Evolutionary conservation across 768 basidiomycete species (phyloP).

Genomic region (Amanita pseudoporphyria): DNA sequence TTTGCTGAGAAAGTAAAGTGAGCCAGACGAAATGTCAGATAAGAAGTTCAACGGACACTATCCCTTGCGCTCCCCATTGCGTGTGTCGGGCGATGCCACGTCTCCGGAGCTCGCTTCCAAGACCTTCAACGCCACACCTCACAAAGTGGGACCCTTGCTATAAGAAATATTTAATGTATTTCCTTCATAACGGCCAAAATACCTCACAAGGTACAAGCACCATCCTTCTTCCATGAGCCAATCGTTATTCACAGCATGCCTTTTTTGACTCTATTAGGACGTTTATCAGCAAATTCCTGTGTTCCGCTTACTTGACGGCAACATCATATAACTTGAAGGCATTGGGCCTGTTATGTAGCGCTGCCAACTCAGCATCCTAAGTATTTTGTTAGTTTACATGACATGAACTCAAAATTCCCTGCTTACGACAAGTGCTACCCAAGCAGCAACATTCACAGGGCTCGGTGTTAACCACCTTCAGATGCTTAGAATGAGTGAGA

Average conservation of each 20-base stretch:
- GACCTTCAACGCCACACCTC: slow-evolving; percentile 51
- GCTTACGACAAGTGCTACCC: slow-evolving; percentile 59
- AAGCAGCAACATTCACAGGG: slow-evolving; percentile 58
- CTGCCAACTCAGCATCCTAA: slow-evolving; percentile 65
- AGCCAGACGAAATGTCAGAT: background rate
- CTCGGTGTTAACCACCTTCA: slow-evolving; percentile 61
- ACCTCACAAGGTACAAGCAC: slow-evolving; percentile 48
- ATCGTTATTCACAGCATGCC: slow-evolving; percentile 54
- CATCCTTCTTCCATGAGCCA: slow-evolving; percentile 70
- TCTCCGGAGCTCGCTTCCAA: slow-evolving; percentile 59
- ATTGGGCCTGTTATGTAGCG: slow-evolving; percentile 42
- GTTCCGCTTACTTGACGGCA: slow-evolving; percentile 45
- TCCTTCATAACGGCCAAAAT: background rate
- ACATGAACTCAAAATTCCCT: background rate
- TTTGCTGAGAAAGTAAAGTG: slow-evolving; percentile 23
- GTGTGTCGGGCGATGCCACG: slow-evolving; percentile 56
- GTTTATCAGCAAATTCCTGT: background rate
- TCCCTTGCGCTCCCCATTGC: slow-evolving; percentile 67
- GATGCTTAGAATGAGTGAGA: background rate
- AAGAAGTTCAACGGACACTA: slow-evolving; percentile 38
- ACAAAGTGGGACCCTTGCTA: slow-evolving; percentile 68
- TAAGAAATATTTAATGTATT: slow-evolving; percentile 5
- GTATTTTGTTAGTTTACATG: background rate
- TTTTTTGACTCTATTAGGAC: slow-evolving; percentile 14
- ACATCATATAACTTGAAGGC: slow-evolving; percentile 61